These are phyloP conservation scores for Cryptomeria japonica DNA, from an alignment of 75 land plant species.

Conservation along the genomic window DNA sequence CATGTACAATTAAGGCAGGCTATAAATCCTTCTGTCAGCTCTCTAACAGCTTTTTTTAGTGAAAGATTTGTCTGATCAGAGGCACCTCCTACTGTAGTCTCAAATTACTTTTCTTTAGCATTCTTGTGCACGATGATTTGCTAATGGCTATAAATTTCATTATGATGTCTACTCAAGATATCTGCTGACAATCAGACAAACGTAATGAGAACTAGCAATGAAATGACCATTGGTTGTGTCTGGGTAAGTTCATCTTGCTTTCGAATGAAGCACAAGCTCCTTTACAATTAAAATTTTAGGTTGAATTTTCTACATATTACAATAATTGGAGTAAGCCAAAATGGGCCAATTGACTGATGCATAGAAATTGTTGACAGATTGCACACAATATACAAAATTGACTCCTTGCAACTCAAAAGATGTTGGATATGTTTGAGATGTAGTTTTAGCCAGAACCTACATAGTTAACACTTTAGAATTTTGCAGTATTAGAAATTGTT, in stretches of 20 bases:
- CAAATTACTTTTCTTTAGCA: not conserved
- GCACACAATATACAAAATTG: not conserved
- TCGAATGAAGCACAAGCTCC: not conserved
- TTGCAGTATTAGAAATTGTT: not conserved
- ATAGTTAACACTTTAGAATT: not conserved
- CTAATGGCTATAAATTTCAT: not conserved
- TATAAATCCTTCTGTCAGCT: not conserved
- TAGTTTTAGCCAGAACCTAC: not conserved
- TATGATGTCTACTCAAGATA: not conserved
- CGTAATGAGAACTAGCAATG: not conserved
- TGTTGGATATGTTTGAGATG: not conserved
- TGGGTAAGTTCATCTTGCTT: not conserved
- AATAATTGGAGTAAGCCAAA: not conserved
- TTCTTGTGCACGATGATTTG: not conserved
- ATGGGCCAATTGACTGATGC: not conserved
- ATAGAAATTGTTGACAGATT: not conserved
- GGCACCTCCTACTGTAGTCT: not conserved
- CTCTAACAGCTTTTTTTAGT: not conserved
- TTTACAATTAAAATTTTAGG: not conserved
- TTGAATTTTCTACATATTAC: not conserved
- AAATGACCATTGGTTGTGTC: not conserved
- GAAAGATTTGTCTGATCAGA: not conserved
- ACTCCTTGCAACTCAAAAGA: not conserved
- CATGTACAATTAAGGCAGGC: not conserved
- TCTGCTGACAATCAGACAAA: not conserved